Base-by-base conservation (phyloP, 805 yeast genomes). In the Candida dajiaensis region DNA sequence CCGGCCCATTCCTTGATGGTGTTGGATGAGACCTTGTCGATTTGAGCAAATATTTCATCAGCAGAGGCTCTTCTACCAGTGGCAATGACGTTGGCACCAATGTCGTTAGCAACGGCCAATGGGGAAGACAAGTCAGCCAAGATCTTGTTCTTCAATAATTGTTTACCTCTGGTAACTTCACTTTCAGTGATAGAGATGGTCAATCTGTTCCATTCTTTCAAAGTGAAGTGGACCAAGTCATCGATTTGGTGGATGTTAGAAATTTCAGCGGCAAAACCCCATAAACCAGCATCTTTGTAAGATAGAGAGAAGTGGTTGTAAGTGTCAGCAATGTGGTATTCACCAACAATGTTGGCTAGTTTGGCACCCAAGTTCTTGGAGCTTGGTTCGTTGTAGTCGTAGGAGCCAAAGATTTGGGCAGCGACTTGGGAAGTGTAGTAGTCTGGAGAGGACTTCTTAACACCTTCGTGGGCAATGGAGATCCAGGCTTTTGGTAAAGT, bases 191-290 rank as follows among this genome's bases (percentile, higher is more conserved):
- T 70, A 21, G 90, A 81, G 56, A 83, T 71, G 20, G 90, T 74
- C 67, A 85, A 76, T 76, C 94, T 81, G 77, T 85, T 85, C 94
- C 95, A 86, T 74, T 85, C 86, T 69, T 84, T 86, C 69, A 85
- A 73, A 49, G 88, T 74, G 72, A 86, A 86, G 69, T 86, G 95
- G 52, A 81, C 74, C 54, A 84, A 76, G 64, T 86, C 95, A 68
- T 86, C 95, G 56, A 86, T 70, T 58, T 71, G 70, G 37, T 54
- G 66, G 54, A 82, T 65, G 68, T 83, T 78, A 49, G 82, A 70
- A 54, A 83, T 74, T 63, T 77, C 80, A 51, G 87, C 74, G 66
- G 77, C 72, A 72, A 83, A 81, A 65, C 95, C 95, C 88, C 90
- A 86, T 66, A 86, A 76, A 64, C 94, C 94, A 48, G 84, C 72